phyloP scores from a whole-genome alignment of 116 monocot genomes.

The Posidonia oceanica region DNA sequence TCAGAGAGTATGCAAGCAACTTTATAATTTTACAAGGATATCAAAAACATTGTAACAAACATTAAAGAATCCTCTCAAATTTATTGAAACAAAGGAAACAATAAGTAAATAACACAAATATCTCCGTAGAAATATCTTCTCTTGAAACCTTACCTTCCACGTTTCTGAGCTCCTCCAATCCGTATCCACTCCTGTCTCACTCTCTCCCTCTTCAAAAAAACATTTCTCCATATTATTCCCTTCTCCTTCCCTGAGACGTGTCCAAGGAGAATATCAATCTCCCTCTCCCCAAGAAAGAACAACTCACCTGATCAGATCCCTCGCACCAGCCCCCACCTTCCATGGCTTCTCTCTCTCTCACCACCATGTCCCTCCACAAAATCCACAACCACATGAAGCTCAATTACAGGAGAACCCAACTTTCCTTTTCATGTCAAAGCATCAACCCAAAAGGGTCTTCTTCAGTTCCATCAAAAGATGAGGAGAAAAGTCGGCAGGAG shows the following conservation, averaged over 20 bases:
- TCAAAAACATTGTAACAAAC: too few species aligned
- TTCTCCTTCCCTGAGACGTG: too few species aligned
- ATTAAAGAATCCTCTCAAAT: too few species aligned
- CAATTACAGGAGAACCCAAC: background rate
- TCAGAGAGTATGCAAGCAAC: too few species aligned
- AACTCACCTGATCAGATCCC: background rate
- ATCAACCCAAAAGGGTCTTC: slow-evolving; percentile 2
- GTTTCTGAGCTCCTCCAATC: background rate
- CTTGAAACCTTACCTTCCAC: background rate
- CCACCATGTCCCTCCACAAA: background rate
- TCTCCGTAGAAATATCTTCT: too few species aligned
- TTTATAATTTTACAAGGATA: too few species aligned
- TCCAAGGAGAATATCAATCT: background rate
- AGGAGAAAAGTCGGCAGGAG: background rate
- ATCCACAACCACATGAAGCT: background rate
- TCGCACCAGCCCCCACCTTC: background rate
- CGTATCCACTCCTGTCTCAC: background rate
- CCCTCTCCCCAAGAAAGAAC: background rate
- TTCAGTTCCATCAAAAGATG: slow-evolving; percentile 5
- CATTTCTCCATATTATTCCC: too few species aligned
- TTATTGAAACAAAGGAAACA: too few species aligned
- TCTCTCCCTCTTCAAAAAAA: background rate
- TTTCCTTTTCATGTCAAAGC: slow-evolving; percentile 1
- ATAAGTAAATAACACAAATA: too few species aligned
- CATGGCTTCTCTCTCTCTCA: slow-evolving; percentile 4